Base-by-base conservation (phyloP, 176 grass and related monocot genomes). In the Coix lacrymajobi region DNA sequence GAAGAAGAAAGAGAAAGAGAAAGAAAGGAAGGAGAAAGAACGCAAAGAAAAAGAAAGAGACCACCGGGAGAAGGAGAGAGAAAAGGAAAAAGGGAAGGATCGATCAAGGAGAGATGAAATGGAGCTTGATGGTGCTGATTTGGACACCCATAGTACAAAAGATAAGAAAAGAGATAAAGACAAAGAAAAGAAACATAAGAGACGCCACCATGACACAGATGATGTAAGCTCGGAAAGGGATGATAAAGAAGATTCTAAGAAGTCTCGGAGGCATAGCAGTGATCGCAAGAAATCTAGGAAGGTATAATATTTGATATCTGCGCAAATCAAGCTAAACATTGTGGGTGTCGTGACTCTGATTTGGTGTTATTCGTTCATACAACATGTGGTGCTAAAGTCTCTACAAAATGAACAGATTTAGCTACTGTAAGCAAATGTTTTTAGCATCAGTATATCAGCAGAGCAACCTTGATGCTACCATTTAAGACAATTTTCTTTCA, bases 111-210 rank as follows among this genome's bases (percentile, higher is more conserved):
- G 88, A 71, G 92, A 90, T 84, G 92, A 92, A 73, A 78, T 65
- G 41, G 96, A 99, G 39, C 80, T 77, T 79, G 91, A 98, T 69
- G 78, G 38, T 83, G 89, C 71, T 89, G 92, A 93, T 73, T 56
- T 80, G 76, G 91, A 98, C 56, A 79, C 44, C 38, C 80, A 90
- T 84, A 77, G 69, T 77, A 84, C 84, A 7, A 99, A 99, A 73
- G 93, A 99, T 62, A 93, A 89, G 74, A 95, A 90, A 73, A 88
- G 88, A 60, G 96, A 96, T 15, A 97, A 92, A 62, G 92, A 94
- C 75, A 99, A 89, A 92, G 93, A 96, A 71, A 99, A 92, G 88
- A 99, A 99, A 79, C 93, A 99, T 73, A 89, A 94, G 79, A 96
- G 89, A 70, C 91, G 89, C 46, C 89, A 99, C 84, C 93, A 94